Evolutionary conservation across 1,284 basidiomycete species (phyloP), one percentile per base, ranked within the genome.

Genomic region (Leccinum pachyderme): DNA sequence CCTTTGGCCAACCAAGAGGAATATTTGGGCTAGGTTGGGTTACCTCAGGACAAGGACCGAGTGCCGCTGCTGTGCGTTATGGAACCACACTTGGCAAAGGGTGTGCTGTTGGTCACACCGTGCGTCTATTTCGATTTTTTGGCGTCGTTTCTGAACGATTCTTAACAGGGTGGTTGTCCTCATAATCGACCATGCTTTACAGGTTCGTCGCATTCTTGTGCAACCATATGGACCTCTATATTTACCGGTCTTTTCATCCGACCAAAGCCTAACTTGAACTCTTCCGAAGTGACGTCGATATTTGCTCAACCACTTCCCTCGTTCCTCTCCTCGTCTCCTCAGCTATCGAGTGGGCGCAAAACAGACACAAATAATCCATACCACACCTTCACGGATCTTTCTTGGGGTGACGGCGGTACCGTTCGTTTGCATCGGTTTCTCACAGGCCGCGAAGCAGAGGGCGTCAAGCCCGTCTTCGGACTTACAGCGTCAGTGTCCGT

Each of bases 391-490:
- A 73, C 66, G 37, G 89, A 92, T 64, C 65, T 80, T 46, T 67
- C 73, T 5, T 82, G 79, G 60, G 53, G 51, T 37, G 45, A 58
- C 12, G 59, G 62, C 0, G 68, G 71, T 5, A 55, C 59, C n/a
- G 64, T 83, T 12, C 77, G 89, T 24, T 78, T 85, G 64, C 91
- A 94, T 71, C 76, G 79, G 13, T 93, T 94, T 73, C 75, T 93
- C 43, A 94, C 91, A 0, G 91, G 91, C 0, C 73, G 90, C 39
- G 91, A 94, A 69, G 82, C 80, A 5, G 84, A 85, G 15, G 90
- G 90, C 0, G 82, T 91, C 18, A 92, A 91, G 63, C 92, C 91
- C 13, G 83, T 94, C 1, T 91, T 84, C 59, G 91, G 91, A 3
- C 72, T 93, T 13, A 94, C 92, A 48, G 82, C 90, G 89, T 93